Evolutionary conservation across 495 filamentous ascomycete species (phyloP).

Genomic region (Trichoderma reesei): DNA sequence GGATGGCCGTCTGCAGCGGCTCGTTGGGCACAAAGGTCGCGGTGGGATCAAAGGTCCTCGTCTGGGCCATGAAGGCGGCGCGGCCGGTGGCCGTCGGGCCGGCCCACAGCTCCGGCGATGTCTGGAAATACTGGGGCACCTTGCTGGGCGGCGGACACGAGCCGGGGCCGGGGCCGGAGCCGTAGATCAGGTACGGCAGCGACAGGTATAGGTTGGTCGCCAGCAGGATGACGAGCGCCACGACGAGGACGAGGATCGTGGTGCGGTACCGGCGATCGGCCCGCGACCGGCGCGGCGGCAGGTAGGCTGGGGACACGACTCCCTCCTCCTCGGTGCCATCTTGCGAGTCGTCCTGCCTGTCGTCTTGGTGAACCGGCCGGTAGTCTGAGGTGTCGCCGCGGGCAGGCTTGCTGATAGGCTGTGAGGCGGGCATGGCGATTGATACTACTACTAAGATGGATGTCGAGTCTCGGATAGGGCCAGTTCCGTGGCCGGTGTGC

Average conservation of each 20-base stretch:
- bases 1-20: slow-evolving; percentile 48
- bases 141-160: slow-evolving; percentile 14
- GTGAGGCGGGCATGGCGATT: background rate
- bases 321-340: background rate
- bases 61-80: slow-evolving; percentile 48
- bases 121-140: slow-evolving; percentile 49
- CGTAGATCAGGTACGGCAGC: background rate
- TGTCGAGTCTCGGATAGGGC: too few relatives aligned
- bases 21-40: slow-evolving; percentile 43
- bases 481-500: too few relatives aligned
- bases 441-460: background rate
- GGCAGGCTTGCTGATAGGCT: background rate
- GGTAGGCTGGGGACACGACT: background rate
- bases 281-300: background rate
- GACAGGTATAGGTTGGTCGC: background rate
- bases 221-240: slow-evolving; percentile 1
- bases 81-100: slow-evolving; percentile 50
- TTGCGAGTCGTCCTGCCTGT: background rate
- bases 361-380: slow-evolving; percentile 3
- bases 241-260: slow-evolving; percentile 5
- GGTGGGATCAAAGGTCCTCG: slow-evolving; percentile 40
- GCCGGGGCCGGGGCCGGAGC: background rate
- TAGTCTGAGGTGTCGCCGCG: background rate
- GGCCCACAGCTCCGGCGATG: slow-evolving; percentile 30
- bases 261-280: slow-evolving; percentile 6